These are phyloP conservation scores for Rosa persica DNA, from an alignment of 306 rosid species.

Conservation along the genomic window DNA sequence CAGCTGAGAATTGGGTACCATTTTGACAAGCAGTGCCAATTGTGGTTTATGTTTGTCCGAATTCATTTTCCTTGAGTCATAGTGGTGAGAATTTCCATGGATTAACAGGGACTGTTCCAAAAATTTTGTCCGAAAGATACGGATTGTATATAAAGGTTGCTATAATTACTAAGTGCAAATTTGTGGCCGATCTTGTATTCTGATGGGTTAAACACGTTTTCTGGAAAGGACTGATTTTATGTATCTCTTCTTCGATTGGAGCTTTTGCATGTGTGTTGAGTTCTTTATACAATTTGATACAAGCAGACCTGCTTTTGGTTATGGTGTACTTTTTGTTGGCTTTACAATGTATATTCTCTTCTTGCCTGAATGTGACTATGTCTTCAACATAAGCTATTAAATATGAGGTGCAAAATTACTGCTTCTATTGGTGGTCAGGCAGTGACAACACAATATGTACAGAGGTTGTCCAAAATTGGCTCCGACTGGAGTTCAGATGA, in stretches of 20 bases:
- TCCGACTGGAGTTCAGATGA: neutral
- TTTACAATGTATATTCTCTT: neutral
- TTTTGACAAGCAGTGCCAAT: neutral
- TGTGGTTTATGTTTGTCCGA: neutral
- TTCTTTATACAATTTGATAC: neutral
- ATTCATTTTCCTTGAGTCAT: neutral
- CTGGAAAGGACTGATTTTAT: neutral
- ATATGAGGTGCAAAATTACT: neutral
- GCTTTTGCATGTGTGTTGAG: neutral
- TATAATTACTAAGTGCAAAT: neutral
- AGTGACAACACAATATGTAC: neutral
- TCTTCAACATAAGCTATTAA: neutral
- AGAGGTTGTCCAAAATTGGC: neutral
- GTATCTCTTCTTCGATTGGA: neutral
- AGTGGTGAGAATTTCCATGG: neutral
- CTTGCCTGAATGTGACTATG: neutral
- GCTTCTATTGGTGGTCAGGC: neutral
- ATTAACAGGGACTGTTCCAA: neutral
- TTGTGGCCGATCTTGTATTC: constrained; percentile 1
- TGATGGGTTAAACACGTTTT: neutral
- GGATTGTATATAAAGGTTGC: neutral
- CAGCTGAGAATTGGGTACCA: neutral
- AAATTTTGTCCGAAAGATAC: neutral
- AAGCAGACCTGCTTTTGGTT: neutral
- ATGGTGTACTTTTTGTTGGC: neutral